These are phyloP conservation scores for Termitomyces sp. DNA, from an alignment of 768 basidiomycete species.

Conservation along the genomic window DNA sequence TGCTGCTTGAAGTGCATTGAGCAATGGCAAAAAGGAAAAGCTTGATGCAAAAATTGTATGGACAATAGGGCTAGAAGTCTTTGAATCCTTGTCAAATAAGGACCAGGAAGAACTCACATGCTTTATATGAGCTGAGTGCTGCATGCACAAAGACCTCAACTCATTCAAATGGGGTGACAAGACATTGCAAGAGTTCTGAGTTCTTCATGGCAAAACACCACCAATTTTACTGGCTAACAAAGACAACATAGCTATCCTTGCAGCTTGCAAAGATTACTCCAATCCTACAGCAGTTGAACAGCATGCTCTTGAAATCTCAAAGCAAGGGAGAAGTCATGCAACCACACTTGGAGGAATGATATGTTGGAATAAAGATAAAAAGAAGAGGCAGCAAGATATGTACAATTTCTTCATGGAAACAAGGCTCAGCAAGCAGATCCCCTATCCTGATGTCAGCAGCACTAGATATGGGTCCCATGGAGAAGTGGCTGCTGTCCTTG, in stretches of 20 bases:
- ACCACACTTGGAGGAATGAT: constrained; percentile 23
- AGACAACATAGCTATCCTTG: constrained; percentile 18
- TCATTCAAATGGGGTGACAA: constrained; percentile 19
- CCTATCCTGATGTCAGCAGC: constrained; percentile 34
- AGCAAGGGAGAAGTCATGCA: constrained; percentile 21
- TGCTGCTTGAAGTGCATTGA: neutral
- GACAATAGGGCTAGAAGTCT: neutral
- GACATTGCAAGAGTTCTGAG: constrained; percentile 19
- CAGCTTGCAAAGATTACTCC: neutral
- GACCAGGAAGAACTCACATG: neutral
- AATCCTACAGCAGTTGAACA: neutral
- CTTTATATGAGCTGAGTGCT: neutral
- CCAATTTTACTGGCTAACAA: constrained; percentile 20
- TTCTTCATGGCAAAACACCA: neutral
- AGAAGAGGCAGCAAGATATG: constrained; percentile 30
- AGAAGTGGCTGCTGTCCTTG: no score
- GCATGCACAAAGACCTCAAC: no score
- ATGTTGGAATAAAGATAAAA: constrained; percentile 32
- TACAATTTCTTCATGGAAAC: constrained; percentile 20
- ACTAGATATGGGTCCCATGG: constrained; percentile 30
- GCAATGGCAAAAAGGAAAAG: neutral
- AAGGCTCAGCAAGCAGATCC: constrained; percentile 12
- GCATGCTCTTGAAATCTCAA: constrained; percentile 15
- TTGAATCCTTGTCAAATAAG: neutral
- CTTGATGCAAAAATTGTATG: neutral